Conservation (phyloP, 2,329 filamentous ascomycete species). For the Stagonosporopsis vannaccii region DNA sequence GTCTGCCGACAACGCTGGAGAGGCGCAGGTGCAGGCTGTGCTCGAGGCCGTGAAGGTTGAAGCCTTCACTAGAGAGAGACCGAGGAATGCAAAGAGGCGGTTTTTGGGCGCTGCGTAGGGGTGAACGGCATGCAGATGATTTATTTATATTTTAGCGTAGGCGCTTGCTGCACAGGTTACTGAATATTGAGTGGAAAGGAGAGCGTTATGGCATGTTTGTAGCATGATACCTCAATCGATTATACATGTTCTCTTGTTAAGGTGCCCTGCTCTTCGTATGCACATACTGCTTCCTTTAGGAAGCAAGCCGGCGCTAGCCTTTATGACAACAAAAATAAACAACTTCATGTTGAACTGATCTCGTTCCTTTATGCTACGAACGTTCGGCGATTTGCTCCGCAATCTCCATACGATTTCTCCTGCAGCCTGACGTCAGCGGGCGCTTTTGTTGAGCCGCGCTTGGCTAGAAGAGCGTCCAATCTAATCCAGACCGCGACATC, state of each 20-base stretch:
- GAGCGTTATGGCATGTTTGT: neutral
- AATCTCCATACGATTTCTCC: neutral
- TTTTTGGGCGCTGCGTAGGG: neutral
- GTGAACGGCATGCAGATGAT: neutral
- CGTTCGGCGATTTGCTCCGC: neutral
- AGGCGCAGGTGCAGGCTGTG: neutral
- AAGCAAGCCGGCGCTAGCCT: neutral
- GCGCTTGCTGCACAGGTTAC: neutral
- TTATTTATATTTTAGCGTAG: neutral
- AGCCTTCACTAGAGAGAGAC: neutral
- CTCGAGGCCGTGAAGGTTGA: slow-evolving; percentile 1
- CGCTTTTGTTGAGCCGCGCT: slow-evolving; percentile 33
- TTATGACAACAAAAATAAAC: too few species aligned
- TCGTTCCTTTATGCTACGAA: neutral
- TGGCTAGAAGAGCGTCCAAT: slow-evolving; percentile 3
- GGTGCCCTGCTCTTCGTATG: neutral
- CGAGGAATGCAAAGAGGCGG: neutral
- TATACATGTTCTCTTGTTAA: neutral
- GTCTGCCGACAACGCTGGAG: neutral
- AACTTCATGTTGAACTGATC: too few species aligned
- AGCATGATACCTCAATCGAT: neutral
- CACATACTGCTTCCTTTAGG: neutral
- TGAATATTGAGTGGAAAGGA: neutral
- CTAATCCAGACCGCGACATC: slow-evolving; percentile 13
- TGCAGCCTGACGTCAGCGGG: slow-evolving; percentile 35